These are phyloP conservation scores for Stachybotrys echinatus DNA, from an alignment of 2,329 filamentous ascomycete species.

Conservation along the genomic window DNA sequence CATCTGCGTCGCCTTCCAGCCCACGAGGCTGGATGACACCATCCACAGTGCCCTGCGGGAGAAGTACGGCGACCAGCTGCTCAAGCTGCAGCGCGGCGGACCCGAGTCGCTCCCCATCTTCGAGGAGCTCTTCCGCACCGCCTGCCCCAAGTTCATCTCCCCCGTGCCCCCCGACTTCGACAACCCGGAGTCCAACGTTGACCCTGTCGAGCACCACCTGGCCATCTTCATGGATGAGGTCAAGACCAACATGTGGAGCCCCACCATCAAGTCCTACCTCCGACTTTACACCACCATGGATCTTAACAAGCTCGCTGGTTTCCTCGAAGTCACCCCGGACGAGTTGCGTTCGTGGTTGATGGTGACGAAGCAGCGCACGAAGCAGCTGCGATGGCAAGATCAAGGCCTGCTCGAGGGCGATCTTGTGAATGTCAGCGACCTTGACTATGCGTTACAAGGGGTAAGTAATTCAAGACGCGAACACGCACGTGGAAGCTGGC, in stretches of 20 bases:
- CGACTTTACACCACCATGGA: constrained; percentile 99
- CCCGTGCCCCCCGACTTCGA: constrained; percentile 97
- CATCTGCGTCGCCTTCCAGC: constrained; percentile 98
- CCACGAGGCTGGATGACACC: constrained; percentile 94
- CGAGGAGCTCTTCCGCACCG: constrained; percentile 93
- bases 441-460: constrained; percentile 95
- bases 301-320: constrained; percentile 93
- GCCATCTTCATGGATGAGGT: constrained; percentile 99
- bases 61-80: constrained; percentile 98
- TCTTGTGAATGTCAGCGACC: constrained; percentile 84
- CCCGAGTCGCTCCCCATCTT: constrained; percentile 94
- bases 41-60: constrained; percentile 97
- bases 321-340: constrained; percentile 95
- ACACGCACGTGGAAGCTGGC: no score
- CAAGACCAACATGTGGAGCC: constrained; percentile 98
- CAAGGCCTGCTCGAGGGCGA: constrained; percentile 89
- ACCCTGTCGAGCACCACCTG: constrained; percentile 95
- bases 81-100: constrained; percentile 92
- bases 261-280: constrained; percentile 96
- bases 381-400: constrained; percentile 89
- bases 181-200: constrained; percentile 90
- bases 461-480: constrained; percentile 52
- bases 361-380: constrained; percentile 97
- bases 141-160: constrained; percentile 99
- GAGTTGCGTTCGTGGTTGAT: constrained; percentile 89